Percentiles rank a stretch among this genome's conserved stretches.
These are phyloP conservation scores for Termitomyces sp. DNA, from an alignment of 768 basidiomycete genomes.

Conservation along the genomic window DNA sequence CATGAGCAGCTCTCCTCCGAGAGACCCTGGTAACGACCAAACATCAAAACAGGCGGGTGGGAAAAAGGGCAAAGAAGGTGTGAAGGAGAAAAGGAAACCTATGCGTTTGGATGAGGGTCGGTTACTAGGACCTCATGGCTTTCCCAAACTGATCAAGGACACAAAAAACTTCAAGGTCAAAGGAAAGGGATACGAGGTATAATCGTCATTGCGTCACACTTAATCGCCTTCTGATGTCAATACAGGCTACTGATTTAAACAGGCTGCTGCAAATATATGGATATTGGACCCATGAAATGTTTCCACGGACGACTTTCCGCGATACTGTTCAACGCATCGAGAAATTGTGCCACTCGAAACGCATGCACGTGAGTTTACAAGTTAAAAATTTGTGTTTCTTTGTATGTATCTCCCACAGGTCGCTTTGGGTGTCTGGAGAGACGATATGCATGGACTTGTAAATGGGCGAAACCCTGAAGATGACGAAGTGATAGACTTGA, in stretches of 20 bases:
- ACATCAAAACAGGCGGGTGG: constrained; percentile 21
- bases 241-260: constrained; percentile 74
- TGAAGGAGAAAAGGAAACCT: constrained; percentile 45
- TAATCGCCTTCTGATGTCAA: not conserved
- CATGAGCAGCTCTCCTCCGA: constrained; percentile 44
- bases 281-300: constrained; percentile 92
- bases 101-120: constrained; percentile 71
- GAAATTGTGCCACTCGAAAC: constrained; percentile 79
- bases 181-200: constrained; percentile 92
- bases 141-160: constrained; percentile 73
- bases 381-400: not conserved
- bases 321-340: constrained; percentile 87
- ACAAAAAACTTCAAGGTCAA: constrained; percentile 74
- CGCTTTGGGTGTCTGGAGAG: constrained; percentile 70
- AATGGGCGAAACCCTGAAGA: constrained; percentile 19
- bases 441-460: constrained; percentile 47
- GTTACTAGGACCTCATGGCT: constrained; percentile 68
- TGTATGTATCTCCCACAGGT: constrained; percentile 36
- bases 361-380: constrained; percentile 65
- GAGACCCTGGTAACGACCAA: constrained; percentile 24
- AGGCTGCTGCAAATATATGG: constrained; percentile 82
- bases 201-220: constrained; percentile 7
- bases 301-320: constrained; percentile 81
- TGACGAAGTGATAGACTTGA: constrained; percentile 16
- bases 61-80: constrained; percentile 20